phyloP scores from a whole-genome alignment of 2,329 filamentous ascomycete species.

The Pseudogymnoascus sp. region DNA sequence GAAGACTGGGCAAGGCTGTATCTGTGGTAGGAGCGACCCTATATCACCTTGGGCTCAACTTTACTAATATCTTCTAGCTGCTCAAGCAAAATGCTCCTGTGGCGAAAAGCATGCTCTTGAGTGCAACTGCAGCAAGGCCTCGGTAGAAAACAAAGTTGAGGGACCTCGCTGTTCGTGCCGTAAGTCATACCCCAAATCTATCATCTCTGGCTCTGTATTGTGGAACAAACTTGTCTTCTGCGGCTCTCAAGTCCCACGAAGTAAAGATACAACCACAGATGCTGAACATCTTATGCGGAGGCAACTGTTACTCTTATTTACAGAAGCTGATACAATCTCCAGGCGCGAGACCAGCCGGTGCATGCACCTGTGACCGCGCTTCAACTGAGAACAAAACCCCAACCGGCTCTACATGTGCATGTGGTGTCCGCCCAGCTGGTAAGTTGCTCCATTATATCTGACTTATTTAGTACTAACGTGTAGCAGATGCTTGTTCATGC shows the following conservation, averaged over 20 bases:
- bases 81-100: constrained; percentile 75
- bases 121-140: constrained; percentile 76
- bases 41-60: not conserved
- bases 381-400: constrained; percentile 60
- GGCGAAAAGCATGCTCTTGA: constrained; percentile 80
- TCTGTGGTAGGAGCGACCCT: constrained; percentile 18
- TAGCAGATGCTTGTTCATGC: constrained; percentile 68
- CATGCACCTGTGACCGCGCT: constrained; percentile 75
- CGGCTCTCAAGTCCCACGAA: not conserved
- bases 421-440: constrained; percentile 69
- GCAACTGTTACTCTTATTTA: not conserved
- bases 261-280: not conserved
- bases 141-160: constrained; percentile 64
- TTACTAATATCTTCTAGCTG: constrained; percentile 35
- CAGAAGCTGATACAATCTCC: constrained; percentile 31
- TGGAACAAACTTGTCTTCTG: not conserved
- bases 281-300: not conserved
- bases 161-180: constrained; percentile 80
- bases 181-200: constrained; percentile 35
- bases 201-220: not conserved
- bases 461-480: constrained; percentile 15
- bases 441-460: constrained; percentile 30
- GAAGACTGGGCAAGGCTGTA: constrained; percentile 26
- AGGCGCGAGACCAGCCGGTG: constrained; percentile 63
- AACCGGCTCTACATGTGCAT: constrained; percentile 61